A percentile compares a stretch with the other conserved stretches of the same genome.
phyloP scores from a whole-genome alignment of 441 rosid genomes.

The Pelargonium citronellum region DNA sequence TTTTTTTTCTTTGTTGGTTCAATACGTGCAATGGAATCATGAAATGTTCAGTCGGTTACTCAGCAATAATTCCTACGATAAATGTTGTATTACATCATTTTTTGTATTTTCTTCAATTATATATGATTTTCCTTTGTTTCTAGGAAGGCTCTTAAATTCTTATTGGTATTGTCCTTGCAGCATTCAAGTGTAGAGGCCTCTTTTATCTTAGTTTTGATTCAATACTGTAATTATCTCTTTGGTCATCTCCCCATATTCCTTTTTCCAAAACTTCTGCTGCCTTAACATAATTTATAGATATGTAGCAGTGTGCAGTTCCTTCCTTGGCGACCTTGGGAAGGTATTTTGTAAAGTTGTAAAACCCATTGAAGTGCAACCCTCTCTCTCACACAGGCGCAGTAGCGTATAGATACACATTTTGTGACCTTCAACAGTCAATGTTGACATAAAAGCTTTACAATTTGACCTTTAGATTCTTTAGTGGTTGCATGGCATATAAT shows the following conservation, averaged over 20 bases:
- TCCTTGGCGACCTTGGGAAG: conserved; percentile 98
- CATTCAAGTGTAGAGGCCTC: neutral
- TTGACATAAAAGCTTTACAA: neutral
- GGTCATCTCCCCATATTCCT: neutral
- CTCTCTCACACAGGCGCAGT: neutral
- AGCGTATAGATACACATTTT: neutral
- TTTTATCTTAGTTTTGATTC: conserved; percentile 2
- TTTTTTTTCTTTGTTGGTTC: neutral
- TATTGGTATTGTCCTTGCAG: neutral
- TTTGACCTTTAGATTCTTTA: neutral
- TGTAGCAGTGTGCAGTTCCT: conserved; percentile 84
- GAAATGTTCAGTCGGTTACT: neutral
- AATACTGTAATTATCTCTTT: neutral
- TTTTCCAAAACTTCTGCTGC: conserved; percentile 11
- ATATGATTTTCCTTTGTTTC: neutral
- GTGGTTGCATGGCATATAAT: neutral
- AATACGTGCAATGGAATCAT: neutral
- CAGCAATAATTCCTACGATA: conserved; percentile 9
- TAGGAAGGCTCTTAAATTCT: neutral
- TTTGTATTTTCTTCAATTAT: neutral
- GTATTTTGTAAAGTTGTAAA: conserved; percentile 29
- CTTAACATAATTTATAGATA: conserved; percentile 57
- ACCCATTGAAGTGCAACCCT: conserved; percentile 12
- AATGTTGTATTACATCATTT: neutral
- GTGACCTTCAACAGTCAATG: neutral